phyloP scores from a whole-genome alignment of 2,329 filamentous ascomycete species.

The Exophiala alcalophila region DNA sequence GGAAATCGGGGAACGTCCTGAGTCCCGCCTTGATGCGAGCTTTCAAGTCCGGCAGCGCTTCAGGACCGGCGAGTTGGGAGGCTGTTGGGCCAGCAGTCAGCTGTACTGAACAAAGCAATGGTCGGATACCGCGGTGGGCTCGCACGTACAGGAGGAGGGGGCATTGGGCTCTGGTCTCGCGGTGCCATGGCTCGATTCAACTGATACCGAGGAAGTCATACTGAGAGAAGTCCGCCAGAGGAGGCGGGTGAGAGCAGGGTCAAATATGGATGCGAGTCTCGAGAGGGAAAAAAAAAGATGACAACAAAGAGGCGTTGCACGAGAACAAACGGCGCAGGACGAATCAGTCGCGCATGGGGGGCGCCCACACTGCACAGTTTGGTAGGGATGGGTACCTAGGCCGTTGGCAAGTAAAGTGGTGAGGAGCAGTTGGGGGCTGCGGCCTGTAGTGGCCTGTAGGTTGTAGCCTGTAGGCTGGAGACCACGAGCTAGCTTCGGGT shows the following conservation, averaged over 20 bases:
- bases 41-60: constrained; percentile 26
- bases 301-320: constrained; percentile 27
- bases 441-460: no score
- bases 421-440: constrained; percentile 20
- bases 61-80: constrained; percentile 32
- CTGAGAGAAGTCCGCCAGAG: constrained; percentile 23
- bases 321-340: constrained; percentile 24
- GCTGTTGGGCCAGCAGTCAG: constrained; percentile 17
- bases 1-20: constrained; percentile 27
- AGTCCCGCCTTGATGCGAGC: constrained; percentile 20
- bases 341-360: constrained; percentile 29
- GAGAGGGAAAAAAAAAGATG: constrained; percentile 28
- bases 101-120: constrained; percentile 16
- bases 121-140: constrained; percentile 3
- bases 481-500: constrained; percentile 10
- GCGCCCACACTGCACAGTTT: constrained; percentile 19
- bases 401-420: no score
- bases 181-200: constrained; percentile 28
- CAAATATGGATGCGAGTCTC: constrained; percentile 24
- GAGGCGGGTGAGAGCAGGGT: constrained; percentile 17
- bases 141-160: constrained; percentile 29
- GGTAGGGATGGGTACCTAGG: constrained; percentile 25
- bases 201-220: constrained; percentile 25
- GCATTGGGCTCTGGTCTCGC: constrained; percentile 31
- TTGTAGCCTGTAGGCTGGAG: constrained; percentile 15